Evolutionary conservation across 2,329 filamentous ascomycete genomes (phyloP).

Genomic region (Plenodomus tracheiphilus): DNA sequence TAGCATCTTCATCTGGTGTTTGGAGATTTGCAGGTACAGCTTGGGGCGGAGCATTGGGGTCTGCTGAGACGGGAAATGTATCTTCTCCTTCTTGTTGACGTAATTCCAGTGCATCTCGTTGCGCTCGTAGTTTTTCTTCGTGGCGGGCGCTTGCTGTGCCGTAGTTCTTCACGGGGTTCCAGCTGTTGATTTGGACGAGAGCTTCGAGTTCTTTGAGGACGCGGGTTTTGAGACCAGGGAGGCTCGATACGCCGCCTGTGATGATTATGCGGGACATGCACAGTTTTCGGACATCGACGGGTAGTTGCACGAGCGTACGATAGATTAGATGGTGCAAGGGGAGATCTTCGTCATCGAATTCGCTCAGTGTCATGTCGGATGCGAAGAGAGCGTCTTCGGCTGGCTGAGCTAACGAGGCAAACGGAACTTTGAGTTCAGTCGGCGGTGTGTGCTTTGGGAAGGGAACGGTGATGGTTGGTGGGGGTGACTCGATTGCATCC

Average conservation of each 20-base stretch:
- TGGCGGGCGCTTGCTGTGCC: conserved; percentile 55
- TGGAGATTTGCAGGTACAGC: conserved; percentile 47
- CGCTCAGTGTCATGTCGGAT: conserved; percentile 53
- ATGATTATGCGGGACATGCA: conserved; percentile 92
- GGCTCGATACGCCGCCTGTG: conserved; percentile 75
- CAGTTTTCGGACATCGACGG: conserved; percentile 77
- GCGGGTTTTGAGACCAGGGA: conserved; percentile 78
- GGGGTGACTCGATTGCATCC: conserved; percentile 40
- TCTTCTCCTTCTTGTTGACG: conserved; percentile 26
- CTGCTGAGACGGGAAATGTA: conserved; percentile 23
- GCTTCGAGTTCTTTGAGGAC: conserved; percentile 73
- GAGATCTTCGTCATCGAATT: conserved; percentile 85
- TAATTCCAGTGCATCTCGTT: conserved; percentile 26
- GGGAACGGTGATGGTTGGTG: conserved; percentile 39
- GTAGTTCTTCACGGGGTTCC: conserved; percentile 75
- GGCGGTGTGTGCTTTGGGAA: conserved; percentile 44
- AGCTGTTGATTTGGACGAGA: conserved; percentile 70
- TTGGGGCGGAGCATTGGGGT: conserved; percentile 7
- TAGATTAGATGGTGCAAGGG: conserved; percentile 79
- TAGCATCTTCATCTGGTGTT: conserved; percentile 57
- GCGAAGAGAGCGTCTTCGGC: conserved; percentile 77
- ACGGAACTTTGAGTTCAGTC: conserved; percentile 66
- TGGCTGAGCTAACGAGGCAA: conserved; percentile 71
- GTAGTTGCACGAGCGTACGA: conserved; percentile 71
- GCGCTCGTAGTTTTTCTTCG: conserved; percentile 29